Base-by-base conservation (phyloP, 176 grass and related monocot species). In the Triticum urartu region DNA sequence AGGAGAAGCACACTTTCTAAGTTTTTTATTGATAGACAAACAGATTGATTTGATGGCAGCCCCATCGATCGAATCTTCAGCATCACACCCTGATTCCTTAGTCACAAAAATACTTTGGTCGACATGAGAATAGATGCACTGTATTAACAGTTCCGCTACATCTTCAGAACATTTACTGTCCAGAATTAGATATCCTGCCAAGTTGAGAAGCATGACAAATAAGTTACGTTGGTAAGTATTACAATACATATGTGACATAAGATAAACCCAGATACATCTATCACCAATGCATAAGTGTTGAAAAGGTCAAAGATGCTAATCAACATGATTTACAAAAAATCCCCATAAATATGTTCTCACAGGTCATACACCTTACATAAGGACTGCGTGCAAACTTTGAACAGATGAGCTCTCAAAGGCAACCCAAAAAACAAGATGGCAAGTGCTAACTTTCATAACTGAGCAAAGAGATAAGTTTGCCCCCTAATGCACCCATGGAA, bases 31-130 rank as follows among this genome's bases (percentile, higher is more conserved):
- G 34, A 98, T 79, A 71, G 87, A 85, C 47, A 75, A 92, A 95
- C 91, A 92, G 58, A 98, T 94, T 43, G 90, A 86, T 88, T 85
- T 87, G 88, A 98, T 33, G 47, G 91, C 92, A 87, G 32, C 62
- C 59, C 17, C 84, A 75, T 91, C 69, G 13, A 34, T 85, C 38
- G 47, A 81, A 77, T n/a, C 83, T 71, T 88, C 86, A 79, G 70
- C 58, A 39, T 86, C 83, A 86, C 47, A 73, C 59, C 82, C 71
- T 75, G 77, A 79, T 84, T 75, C 79, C 78, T 67, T 75, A 69
- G 83, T 64, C 39, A 72, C 65, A 22, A 88, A 69, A 78, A 86
- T 11, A 61, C 79, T 93, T 30, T 61, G 77, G 79, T 88, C 85
- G 62, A 92, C 81, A 84, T 95, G 81, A 85, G 73, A 88, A 74